These are phyloP conservation scores for Tolypocladium paradoxum DNA, from an alignment of 2,329 filamentous ascomycete genomes.

Conservation along the genomic window DNA sequence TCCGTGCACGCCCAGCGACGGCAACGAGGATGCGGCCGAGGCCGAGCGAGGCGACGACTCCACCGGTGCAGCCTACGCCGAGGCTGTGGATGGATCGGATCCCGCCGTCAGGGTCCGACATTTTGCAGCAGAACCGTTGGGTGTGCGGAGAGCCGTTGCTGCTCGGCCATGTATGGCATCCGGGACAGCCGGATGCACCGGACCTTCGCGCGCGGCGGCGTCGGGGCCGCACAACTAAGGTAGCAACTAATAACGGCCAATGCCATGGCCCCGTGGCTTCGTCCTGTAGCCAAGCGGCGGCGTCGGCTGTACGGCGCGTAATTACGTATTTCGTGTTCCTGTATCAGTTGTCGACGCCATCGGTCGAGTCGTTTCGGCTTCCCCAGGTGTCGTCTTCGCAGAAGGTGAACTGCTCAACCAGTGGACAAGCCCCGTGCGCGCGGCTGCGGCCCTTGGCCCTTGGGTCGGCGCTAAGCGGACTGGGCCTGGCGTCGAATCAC, in stretches of 20 bases:
- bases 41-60: not conserved
- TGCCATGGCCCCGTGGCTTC: not conserved
- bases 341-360: not conserved
- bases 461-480: not conserved
- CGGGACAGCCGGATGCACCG: not conserved
- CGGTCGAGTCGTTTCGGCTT: not conserved
- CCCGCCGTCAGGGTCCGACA: not conserved
- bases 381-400: not conserved
- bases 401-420: not conserved
- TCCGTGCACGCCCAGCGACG: not conserved
- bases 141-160: too few species aligned
- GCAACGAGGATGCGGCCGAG: not conserved
- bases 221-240: not conserved
- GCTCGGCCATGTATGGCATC: too few species aligned
- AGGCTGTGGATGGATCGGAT: not conserved
- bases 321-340: not conserved
- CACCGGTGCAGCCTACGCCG: not conserved
- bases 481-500: not conserved
- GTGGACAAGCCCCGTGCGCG: not conserved
- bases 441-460: not conserved
- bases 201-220: not conserved
- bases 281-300: too few species aligned
- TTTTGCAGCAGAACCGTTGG: too few species aligned
- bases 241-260: not conserved
- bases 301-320: too few species aligned